Conservation (phyloP, 306 rosid species). For the Rosa chinensis region DNA sequence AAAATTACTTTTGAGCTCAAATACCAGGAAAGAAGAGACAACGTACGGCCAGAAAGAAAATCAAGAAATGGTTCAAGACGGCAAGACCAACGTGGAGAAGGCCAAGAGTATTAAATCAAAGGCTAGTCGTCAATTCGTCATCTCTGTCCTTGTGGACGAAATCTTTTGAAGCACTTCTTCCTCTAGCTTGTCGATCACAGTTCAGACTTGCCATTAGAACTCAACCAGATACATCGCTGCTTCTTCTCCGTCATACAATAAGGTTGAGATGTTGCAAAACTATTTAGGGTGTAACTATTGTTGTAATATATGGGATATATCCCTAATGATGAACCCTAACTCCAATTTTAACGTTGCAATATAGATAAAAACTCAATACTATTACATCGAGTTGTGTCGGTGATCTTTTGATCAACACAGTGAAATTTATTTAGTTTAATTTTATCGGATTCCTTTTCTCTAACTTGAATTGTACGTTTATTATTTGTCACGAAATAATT, state of each 20-base stretch:
- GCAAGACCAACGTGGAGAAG: neutral
- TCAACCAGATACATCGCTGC: neutral
- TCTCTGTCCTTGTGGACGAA: neutral
- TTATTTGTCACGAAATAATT: too few relatives aligned
- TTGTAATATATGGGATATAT: neutral
- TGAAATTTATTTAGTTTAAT: too few relatives aligned
- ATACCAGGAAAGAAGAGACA: neutral
- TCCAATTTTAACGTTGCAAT: too few relatives aligned
- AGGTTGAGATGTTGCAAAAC: too few relatives aligned
- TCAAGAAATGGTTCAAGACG: neutral
- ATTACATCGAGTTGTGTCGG: too few relatives aligned
- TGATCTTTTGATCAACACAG: too few relatives aligned
- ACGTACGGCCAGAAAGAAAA: neutral
- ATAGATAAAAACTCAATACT: too few relatives aligned
- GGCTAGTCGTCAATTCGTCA: neutral
- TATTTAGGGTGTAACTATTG: neutral
- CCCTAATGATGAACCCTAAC: neutral
- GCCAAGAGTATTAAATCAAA: neutral
- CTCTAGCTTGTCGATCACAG: neutral
- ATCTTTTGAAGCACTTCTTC: neutral
- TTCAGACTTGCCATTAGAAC: neutral
- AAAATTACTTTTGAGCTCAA: too few relatives aligned
- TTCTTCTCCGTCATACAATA: too few relatives aligned
- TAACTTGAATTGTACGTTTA: too few relatives aligned
- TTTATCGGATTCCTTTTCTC: too few relatives aligned